Evolutionary conservation across 441 rosid species (phyloP).

Genomic region (Corymbia calophylla): DNA sequence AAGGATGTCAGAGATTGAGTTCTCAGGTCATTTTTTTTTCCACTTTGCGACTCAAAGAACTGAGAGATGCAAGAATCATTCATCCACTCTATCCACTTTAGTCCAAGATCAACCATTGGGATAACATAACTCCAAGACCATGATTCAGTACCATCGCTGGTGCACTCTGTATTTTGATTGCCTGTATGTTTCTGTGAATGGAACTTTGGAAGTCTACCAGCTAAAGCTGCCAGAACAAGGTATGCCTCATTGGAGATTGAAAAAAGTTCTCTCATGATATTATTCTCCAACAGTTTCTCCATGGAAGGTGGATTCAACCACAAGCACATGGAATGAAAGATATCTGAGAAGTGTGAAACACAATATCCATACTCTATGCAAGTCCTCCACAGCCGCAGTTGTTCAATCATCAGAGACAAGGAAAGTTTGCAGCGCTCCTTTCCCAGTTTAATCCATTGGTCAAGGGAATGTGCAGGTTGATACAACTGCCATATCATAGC

Average conservation of each 20-base stretch:
- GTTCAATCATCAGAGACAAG: conserved; percentile 76
- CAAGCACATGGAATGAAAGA: conserved; percentile 77
- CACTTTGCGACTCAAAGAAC: conserved; percentile 28
- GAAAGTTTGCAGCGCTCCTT: conserved; percentile 63
- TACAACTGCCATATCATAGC: conserved; percentile 70
- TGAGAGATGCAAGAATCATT: conserved; percentile 24
- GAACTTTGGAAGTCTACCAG: conserved; percentile 62
- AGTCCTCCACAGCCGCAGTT: conserved; percentile 76
- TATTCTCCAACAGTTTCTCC: conserved; percentile 43
- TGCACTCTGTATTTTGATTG: conserved; percentile 10
- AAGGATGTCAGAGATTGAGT: conserved; percentile 33
- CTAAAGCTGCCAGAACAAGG: conserved; percentile 71
- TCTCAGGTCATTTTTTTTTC: conserved; percentile 12
- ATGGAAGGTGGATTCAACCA: conserved; percentile 80
- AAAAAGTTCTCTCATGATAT: conserved; percentile 52
- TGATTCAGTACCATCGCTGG: conserved; percentile 21
- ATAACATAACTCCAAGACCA: conserved; percentile 86
- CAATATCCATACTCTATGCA: conserved; percentile 64
- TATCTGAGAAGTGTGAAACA: conserved; percentile 56
- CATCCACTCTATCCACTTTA: conserved; percentile 52
- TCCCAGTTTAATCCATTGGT: conserved; percentile 65
- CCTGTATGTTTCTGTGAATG: conserved; percentile 23
- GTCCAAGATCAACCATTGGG: conserved; percentile 71
- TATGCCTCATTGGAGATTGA: conserved; percentile 66
- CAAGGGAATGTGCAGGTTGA: conserved; percentile 52